These are phyloP conservation scores for Dryadomyces quercus-mongolicae DNA, from an alignment of 2,329 filamentous ascomycete genomes.

Conservation along the genomic window DNA sequence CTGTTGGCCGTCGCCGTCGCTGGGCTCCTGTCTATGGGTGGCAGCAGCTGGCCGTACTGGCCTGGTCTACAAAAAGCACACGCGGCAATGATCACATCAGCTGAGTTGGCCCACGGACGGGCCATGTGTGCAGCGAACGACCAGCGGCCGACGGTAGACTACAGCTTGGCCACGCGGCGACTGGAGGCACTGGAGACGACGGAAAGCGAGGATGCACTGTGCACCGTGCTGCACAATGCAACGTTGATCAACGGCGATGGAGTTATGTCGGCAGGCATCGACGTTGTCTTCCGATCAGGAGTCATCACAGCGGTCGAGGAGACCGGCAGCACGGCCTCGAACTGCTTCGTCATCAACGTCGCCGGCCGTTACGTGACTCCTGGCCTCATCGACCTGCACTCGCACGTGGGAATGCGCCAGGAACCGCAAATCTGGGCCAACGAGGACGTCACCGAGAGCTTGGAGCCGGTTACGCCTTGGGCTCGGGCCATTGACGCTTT, in stretches of 20 bases:
- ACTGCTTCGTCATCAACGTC: constrained; percentile 14
- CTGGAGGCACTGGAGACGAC: neutral
- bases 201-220: neutral
- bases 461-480: constrained; percentile 24
- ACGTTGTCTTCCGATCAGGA: neutral
- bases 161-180: neutral
- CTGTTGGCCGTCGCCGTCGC: neutral
- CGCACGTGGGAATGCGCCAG: constrained; percentile 21
- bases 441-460: constrained; percentile 25
- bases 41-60: neutral
- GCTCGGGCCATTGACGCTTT: constrained; percentile 26
- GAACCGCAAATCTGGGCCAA: constrained; percentile 22
- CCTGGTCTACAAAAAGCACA: neutral
- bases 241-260: constrained; percentile 4
- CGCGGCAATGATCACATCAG: neutral
- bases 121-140: neutral
- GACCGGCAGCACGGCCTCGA: neutral
- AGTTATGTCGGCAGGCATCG: neutral
- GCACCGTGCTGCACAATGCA: constrained; percentile 1
- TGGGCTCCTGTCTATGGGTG: neutral
- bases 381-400: constrained; percentile 33
- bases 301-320: neutral
- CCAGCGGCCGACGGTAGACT: neutral
- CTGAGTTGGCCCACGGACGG: neutral
- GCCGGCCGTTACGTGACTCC: constrained; percentile 27